Base-by-base conservation (phyloP, 176 grass and related monocot genomes). In the Chrysopogon serrulatus region DNA sequence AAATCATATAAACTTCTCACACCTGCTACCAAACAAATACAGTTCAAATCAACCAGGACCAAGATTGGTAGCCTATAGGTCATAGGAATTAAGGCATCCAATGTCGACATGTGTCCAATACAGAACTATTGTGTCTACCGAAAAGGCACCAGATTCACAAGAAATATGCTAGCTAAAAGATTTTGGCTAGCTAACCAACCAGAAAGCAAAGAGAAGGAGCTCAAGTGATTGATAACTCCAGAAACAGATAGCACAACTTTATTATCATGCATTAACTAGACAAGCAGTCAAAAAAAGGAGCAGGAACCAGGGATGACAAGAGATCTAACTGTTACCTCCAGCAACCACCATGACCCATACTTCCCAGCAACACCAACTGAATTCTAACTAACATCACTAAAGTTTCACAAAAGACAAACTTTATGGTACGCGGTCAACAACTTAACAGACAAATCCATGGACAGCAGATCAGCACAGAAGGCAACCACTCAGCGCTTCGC, bases 131-230 rank as follows among this genome's bases (percentile, higher is more conserved):
- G 2, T 21, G 31, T 62, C 23, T 39, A 39, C 51, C n/a, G 8
- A 36, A 83, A 77, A 60, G 51, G 36, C 0, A 4, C 8, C 8
- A 32, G 65, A 86, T 86, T 68, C 60, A 83, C 43, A 79, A n/a
- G 57, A 68, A 60, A 27, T 6, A 12, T 17, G 43, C 12, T 36
- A 41, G 19, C 34, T 64, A 65, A 71, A 54, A 31, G 28, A 6
- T 2, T 6, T 24, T 69, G 61, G 43, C 42, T 73, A 90, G 30
- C 24, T 44, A 73, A 83, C 59, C 68, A 79, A 83, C 45, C 57
- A 87, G 18, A 86, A 74, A 77, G 73, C 73, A 57, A 82, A 54
- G 17, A 47, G 12, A 79, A 79, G 57, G 71, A 86, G 74, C 32
- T 17, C 39, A 85, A 68, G 32, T 47, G 60, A 71, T 23, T 27